Evolutionary conservation across 139 green algal species (phyloP).

Genomic region (Closterium sp.): DNA sequence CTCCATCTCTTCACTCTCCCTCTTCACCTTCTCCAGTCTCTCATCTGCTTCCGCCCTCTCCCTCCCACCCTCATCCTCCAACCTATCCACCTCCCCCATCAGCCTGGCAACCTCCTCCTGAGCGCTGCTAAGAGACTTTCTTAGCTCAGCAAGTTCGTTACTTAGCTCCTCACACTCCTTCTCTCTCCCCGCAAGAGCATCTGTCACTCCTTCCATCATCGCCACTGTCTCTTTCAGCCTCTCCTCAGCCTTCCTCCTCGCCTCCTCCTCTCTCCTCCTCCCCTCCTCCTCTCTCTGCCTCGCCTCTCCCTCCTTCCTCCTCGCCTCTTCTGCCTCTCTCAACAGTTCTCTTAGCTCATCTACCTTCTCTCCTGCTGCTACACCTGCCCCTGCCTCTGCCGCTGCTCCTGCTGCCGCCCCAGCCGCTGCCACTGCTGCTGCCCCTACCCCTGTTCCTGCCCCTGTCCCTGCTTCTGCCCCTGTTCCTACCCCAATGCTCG

Average conservation of each 20-base stretch:
- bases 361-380: neutral
- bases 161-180: neutral
- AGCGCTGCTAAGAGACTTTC: neutral
- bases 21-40: neutral
- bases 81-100: neutral
- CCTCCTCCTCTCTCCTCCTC: neutral
- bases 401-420: neutral
- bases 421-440: neutral
- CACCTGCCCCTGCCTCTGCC: neutral
- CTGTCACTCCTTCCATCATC: neutral
- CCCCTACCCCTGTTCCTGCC: neutral
- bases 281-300: neutral
- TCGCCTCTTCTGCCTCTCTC: constrained; percentile 1
- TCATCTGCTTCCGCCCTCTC: neutral
- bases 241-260: neutral
- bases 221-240: neutral
- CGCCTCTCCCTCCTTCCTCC: neutral
- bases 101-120: neutral
- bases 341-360: neutral
- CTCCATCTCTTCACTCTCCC: neutral
- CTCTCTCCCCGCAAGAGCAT: neutral
- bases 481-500: neutral
- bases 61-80: neutral
- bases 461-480: neutral
- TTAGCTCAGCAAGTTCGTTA: neutral